Conservation (phyloP, 116 monocot genomes). For the Iris pallida region DNA sequence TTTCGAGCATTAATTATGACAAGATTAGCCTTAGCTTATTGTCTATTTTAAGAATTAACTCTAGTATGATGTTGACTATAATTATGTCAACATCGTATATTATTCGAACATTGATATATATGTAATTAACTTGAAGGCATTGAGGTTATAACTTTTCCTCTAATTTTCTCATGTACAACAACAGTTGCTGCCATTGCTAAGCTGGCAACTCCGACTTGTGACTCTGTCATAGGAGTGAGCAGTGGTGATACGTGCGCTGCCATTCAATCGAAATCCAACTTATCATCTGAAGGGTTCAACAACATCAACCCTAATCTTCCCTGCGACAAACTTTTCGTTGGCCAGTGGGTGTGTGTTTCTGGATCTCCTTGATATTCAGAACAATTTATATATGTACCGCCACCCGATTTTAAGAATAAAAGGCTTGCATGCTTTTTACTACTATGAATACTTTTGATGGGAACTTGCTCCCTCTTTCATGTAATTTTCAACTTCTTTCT, state of each 20-base stretch:
- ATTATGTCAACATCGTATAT: no score
- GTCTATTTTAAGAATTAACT: no score
- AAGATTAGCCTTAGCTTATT: no score
- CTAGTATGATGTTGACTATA: no score
- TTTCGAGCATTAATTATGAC: no score
- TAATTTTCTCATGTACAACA: neutral
- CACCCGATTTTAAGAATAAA: neutral
- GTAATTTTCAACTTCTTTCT: no score
- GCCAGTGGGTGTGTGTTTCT: slow-evolving; percentile 4
- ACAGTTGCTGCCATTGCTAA: neutral
- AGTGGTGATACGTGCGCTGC: slow-evolving; percentile 2
- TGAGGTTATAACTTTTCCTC: neutral
- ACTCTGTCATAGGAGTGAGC: neutral
- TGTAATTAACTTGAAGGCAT: neutral
- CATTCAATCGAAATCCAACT: neutral
- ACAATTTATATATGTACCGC: neutral
- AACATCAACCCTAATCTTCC: slow-evolving; percentile 6
- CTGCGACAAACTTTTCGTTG: neutral
- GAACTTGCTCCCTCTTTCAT: no score
- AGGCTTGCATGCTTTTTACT: neutral
- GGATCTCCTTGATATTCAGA: neutral
- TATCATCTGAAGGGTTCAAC: neutral
- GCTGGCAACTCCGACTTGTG: neutral
- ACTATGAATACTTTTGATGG: neutral
- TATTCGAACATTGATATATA: no score